These are phyloP conservation scores for Alternaria solani DNA, from an alignment of 2,329 filamentous ascomycete genomes.

Conservation along the genomic window DNA sequence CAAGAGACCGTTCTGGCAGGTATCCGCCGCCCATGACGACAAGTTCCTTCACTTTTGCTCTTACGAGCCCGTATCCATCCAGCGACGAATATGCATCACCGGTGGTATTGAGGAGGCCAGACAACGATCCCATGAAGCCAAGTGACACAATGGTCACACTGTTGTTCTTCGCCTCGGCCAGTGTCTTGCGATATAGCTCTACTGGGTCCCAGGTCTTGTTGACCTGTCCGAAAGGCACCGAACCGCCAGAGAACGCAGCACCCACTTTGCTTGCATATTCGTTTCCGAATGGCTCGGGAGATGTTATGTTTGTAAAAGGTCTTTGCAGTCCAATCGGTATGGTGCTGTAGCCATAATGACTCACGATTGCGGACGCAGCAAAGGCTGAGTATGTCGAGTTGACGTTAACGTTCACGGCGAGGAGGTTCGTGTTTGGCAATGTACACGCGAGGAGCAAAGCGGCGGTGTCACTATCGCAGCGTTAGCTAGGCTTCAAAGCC, in stretches of 20 bases:
- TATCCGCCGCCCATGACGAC: constrained; percentile 64
- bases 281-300: constrained; percentile 54
- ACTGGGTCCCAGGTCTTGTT: constrained; percentile 51
- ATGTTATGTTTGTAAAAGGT: constrained; percentile 55
- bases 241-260: constrained; percentile 52
- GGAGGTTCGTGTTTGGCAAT: constrained; percentile 12
- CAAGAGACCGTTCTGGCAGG: constrained; percentile 44
- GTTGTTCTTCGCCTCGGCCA: constrained; percentile 51
- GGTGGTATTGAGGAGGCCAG: constrained; percentile 57
- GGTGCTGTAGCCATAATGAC: constrained; percentile 51
- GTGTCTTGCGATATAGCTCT: constrained; percentile 55
- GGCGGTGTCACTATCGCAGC: constrained; percentile 3
- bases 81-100: constrained; percentile 53
- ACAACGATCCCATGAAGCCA: constrained; percentile 59
- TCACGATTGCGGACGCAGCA: constrained; percentile 49
- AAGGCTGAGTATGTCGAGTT: constrained; percentile 50
- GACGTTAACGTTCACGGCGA: constrained; percentile 10
- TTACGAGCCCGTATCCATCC: constrained; percentile 53
- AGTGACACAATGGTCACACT: constrained; percentile 59
- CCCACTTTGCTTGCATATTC: constrained; percentile 60
- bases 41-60: constrained; percentile 58
- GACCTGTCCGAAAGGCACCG: constrained; percentile 46
- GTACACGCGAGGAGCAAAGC: constrained; percentile 13
- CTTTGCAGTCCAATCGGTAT: constrained; percentile 53
- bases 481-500: not conserved